Base-by-base conservation (phyloP, 1,284 basidiomycete genomes). In the Peniophora sp. region DNA sequence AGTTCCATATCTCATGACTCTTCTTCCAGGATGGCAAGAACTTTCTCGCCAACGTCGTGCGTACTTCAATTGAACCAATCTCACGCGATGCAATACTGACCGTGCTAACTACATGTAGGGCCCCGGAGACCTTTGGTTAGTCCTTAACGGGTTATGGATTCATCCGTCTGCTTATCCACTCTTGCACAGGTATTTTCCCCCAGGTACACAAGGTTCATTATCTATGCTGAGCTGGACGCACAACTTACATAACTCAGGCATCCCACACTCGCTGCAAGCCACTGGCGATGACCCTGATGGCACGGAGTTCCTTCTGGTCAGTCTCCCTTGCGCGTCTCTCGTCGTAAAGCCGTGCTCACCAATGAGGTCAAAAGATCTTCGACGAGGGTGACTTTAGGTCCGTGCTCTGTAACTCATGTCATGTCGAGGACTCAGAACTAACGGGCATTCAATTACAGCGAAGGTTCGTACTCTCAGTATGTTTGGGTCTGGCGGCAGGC, bases 231-330 rank as follows among this genome's bases (percentile, higher is more conserved):
- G 12, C 27, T 12, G 27, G 27, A 32, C 27, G 12, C 12, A 12
- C 12, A 32, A 12, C 27, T 32, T 5, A 32, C 27, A 12, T 6
- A 6, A 5, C 27, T 32, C 27, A 32, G 27, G 27, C 27, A 73
- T 80, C 52, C 68, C 68, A 0, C 68, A 70, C 53, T 65, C 64
- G 3, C 69, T 89, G 24, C 85, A 89, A 67, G 85, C 81, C n/a
- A 80, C 78, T 3, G 67, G 64, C 20, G 77, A 79, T 49, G 63
- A 72, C 45, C 67, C 73, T 6, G 76, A 77, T 1, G 85, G 85
- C 2, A 69, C 78, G 8, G 85, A 89, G 63, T 89, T 88, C 63
- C 65, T 89, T 35, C 68, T 90, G 57, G 83, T 85, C 48, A 55
- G 75, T 56, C 23, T 41, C 19, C 16, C 8, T 17, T 41, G 38